Evolutionary conservation across 441 rosid species (phyloP).

Genomic region (Brassica hybrid): DNA sequence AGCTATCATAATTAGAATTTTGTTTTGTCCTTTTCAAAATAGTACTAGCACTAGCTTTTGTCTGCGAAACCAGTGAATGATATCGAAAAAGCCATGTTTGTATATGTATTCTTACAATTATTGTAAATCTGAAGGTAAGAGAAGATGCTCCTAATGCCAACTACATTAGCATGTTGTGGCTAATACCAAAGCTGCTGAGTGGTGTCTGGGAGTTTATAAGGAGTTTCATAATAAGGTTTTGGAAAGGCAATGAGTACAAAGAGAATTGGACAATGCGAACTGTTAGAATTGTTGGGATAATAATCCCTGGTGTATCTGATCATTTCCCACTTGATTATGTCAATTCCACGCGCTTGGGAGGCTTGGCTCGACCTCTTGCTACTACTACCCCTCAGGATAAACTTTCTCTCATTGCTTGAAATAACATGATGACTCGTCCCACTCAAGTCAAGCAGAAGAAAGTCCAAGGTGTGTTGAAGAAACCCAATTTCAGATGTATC

Average conservation of each 20-base stretch:
- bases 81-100: background rate
- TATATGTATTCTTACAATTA: background rate
- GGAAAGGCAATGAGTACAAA: conserved; percentile 46
- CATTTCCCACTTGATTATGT: conserved; percentile 58
- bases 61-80: background rate
- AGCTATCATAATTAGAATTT: background rate
- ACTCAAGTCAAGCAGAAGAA: background rate
- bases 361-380: conserved; percentile 33
- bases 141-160: conserved; percentile 56
- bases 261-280: conserved; percentile 47
- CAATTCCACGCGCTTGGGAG: conserved; percentile 51
- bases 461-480: background rate
- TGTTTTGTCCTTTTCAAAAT: background rate
- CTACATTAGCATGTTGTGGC: conserved; percentile 41
- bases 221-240: conserved; percentile 46
- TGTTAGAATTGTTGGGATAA: conserved; percentile 46
- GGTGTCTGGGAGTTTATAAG: conserved; percentile 57
- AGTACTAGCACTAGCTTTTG: background rate
- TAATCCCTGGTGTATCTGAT: conserved; percentile 51
- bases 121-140: conserved; percentile 39
- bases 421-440: background rate
- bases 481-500: conserved; percentile 6
- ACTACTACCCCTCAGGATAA: conserved; percentile 29
- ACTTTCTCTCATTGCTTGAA: conserved; percentile 35
- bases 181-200: conserved; percentile 40